These are phyloP conservation scores for Marasmius tenuissimus DNA, from an alignment of 1,284 basidiomycete species.

Conservation along the genomic window DNA sequence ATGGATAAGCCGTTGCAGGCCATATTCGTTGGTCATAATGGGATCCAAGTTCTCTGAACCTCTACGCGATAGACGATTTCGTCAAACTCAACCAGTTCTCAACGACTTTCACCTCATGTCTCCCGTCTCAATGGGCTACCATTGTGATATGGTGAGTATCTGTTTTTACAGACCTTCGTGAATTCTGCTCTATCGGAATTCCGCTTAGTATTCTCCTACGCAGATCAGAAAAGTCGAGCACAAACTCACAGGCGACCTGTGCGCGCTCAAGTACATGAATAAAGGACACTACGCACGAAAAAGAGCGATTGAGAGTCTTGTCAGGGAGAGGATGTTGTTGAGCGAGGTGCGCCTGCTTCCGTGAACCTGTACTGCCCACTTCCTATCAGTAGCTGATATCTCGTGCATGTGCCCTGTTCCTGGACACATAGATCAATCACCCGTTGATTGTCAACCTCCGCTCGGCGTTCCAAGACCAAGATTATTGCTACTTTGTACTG, in stretches of 20 bases:
- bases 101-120: too few relatives aligned
- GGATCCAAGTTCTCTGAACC: too few relatives aligned
- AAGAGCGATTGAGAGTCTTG: constrained; percentile 95
- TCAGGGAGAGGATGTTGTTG: constrained; percentile 89
- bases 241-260: constrained; percentile 93
- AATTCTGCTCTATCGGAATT: too few relatives aligned
- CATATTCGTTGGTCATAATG: too few relatives aligned
- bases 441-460: constrained; percentile 96
- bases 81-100: too few relatives aligned
- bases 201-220: neutral
- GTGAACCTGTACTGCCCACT: constrained; percentile 11
- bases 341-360: constrained; percentile 68
- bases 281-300: constrained; percentile 97
- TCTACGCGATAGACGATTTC: too few relatives aligned
- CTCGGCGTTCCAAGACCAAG: constrained; percentile 98
- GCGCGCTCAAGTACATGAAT: constrained; percentile 99
- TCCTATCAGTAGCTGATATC: constrained; percentile 25
- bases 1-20: too few relatives aligned
- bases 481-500: constrained; percentile 98
- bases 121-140: too few relatives aligned
- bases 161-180: too few relatives aligned
- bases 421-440: constrained; percentile 78
- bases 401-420: constrained; percentile 1
- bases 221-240: constrained; percentile 98
- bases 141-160: too few relatives aligned